These are phyloP conservation scores for Isochrysis galbana DNA, from an alignment of 78 protist species.

Conservation along the genomic window DNA sequence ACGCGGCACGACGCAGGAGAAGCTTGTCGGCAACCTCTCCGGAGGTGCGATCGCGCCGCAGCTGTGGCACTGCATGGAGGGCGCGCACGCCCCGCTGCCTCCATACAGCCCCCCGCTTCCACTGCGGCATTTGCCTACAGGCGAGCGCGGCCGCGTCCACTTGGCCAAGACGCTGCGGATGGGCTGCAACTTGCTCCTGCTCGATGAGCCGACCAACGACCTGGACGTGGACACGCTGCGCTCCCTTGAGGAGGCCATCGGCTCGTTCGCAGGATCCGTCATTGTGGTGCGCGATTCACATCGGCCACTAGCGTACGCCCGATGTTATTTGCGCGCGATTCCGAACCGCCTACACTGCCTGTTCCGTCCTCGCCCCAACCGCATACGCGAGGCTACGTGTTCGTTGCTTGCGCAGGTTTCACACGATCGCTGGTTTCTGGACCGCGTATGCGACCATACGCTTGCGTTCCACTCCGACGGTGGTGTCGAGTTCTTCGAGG, in stretches of 20 bases:
- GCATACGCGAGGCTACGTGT: neutral
- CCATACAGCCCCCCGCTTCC: too few species aligned
- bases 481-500: neutral
- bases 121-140: too few species aligned
- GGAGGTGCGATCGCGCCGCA: too few species aligned
- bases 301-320: neutral
- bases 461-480: constrained; percentile 64
- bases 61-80: too few species aligned
- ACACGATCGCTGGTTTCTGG: constrained; percentile 71
- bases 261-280: constrained; percentile 67
- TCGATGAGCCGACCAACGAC: constrained; percentile 81
- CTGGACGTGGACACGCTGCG: constrained; percentile 71
- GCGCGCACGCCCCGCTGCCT: too few species aligned
- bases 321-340: neutral
- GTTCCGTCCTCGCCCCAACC: too few species aligned
- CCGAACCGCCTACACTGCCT: neutral
- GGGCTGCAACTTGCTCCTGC: constrained; percentile 66
- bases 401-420: neutral
- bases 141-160: constrained; percentile 77
- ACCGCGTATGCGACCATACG: constrained; percentile 74
- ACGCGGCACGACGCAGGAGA: constrained; percentile 65
- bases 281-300: constrained; percentile 48
- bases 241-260: constrained; percentile 64
- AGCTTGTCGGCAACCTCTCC: neutral
- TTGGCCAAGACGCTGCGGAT: constrained; percentile 68